Evolutionary conservation across 768 basidiomycete species (phyloP).

Genomic region (Boletus pseudopeckii): DNA sequence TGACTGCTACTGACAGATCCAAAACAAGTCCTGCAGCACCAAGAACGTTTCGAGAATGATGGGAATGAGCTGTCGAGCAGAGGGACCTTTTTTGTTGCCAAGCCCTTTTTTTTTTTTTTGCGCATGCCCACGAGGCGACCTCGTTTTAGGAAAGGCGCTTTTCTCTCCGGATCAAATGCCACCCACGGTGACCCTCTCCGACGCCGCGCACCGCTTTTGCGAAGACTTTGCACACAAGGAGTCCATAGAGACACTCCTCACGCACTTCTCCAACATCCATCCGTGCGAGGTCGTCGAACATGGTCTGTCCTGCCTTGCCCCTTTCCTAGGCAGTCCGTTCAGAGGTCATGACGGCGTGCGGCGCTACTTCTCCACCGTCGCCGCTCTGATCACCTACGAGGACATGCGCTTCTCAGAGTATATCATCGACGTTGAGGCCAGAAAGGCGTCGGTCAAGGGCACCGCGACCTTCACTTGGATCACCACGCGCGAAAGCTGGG

Average conservation of each 20-base stretch:
- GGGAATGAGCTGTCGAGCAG: too few relatives aligned
- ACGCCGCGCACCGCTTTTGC: slow-evolving; percentile 48
- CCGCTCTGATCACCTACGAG: slow-evolving; percentile 45
- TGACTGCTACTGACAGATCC: background rate
- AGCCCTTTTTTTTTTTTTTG: too few relatives aligned
- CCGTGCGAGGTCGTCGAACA: slow-evolving; percentile 50
- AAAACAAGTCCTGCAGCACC: too few relatives aligned
- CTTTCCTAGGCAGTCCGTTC: slow-evolving; percentile 57
- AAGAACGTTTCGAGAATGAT: too few relatives aligned
- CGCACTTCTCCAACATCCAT: slow-evolving; percentile 48
- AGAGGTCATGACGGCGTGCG: slow-evolving; percentile 41
- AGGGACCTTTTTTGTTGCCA: too few relatives aligned
- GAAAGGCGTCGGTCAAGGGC: slow-evolving; percentile 55
- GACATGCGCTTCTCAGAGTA: slow-evolving; percentile 54
- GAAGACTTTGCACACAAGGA: slow-evolving; percentile 47
- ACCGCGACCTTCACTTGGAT: slow-evolving; percentile 55
- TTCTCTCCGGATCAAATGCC: too few relatives aligned
- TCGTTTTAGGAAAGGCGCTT: too few relatives aligned
- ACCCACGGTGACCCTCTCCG: slow-evolving; percentile 29
- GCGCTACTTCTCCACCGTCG: slow-evolving; percentile 49
- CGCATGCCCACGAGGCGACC: too few relatives aligned
- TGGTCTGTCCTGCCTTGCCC: slow-evolving; percentile 50
- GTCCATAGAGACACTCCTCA: slow-evolving; percentile 40
- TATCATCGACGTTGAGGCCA: slow-evolving; percentile 46
- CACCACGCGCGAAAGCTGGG: slow-evolving; percentile 51